Conservation (phyloP, 805 yeast species). For the Candida caryicola region DNA sequence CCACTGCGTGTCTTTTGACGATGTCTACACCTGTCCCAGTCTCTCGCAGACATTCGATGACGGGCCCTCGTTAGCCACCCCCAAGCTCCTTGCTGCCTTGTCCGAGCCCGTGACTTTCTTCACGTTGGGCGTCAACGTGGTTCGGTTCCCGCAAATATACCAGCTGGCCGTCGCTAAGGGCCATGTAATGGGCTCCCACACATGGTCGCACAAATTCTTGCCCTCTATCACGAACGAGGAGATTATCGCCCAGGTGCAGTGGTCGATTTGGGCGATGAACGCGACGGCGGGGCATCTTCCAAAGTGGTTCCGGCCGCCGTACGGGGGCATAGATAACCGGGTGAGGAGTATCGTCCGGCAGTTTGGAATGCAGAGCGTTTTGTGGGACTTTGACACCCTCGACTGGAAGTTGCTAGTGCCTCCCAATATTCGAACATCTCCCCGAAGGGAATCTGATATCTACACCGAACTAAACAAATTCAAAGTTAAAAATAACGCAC, state of each 20-base stretch:
- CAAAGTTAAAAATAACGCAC: constrained; percentile 26
- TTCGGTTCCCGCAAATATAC: constrained; percentile 73
- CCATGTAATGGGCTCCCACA: constrained; percentile 82
- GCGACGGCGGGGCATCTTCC: constrained; percentile 88
- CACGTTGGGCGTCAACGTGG: constrained; percentile 78
- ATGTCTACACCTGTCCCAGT: constrained; percentile 67
- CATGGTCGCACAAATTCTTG: constrained; percentile 88
- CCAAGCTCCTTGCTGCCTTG: constrained; percentile 53
- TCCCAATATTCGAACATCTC: constrained; percentile 38
- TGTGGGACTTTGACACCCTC: constrained; percentile 90
- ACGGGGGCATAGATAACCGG: constrained; percentile 90
- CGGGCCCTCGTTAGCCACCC: constrained; percentile 81
- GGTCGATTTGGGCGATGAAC: constrained; percentile 98
- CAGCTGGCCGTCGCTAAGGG: constrained; percentile 54
- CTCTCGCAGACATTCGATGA: constrained; percentile 92
- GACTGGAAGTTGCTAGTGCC: constrained; percentile 73
- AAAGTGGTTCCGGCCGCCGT: constrained; percentile 94
- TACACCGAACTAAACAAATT: constrained; percentile 55
- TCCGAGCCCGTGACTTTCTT: constrained; percentile 69
- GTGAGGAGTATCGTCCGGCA: constrained; percentile 75
- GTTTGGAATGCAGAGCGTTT: constrained; percentile 81
- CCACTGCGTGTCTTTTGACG: constrained; percentile 74
- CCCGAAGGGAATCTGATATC: constrained; percentile 43
- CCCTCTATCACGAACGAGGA: constrained; percentile 77
- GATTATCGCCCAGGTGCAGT: constrained; percentile 83